Evolutionary conservation across 2,329 filamentous ascomycete species (phyloP).

Genomic region (Alternaria dauci): DNA sequence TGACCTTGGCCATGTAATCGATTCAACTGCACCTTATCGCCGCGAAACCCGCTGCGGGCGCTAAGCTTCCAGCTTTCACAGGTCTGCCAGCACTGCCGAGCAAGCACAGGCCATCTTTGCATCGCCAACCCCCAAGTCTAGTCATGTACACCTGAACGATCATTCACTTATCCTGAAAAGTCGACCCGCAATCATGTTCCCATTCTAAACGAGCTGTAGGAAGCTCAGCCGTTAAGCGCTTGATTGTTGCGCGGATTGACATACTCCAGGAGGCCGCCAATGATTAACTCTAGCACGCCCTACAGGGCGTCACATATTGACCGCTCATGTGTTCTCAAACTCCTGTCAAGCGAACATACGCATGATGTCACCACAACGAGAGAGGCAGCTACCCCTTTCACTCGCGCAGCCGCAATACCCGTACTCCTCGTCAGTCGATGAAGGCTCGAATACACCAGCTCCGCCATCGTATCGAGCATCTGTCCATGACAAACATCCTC

Average conservation of each 20-base stretch:
- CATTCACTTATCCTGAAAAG: background rate
- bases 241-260: background rate
- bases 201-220: background rate
- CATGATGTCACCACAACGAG: background rate
- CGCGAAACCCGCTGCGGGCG: background rate
- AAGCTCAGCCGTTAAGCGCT: constrained; percentile 1
- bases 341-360: background rate
- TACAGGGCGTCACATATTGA: background rate
- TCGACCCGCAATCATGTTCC: background rate
- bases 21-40: background rate
- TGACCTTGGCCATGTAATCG: background rate
- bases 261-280: background rate
- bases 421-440: background rate
- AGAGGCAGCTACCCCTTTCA: background rate
- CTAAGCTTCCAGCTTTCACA: background rate
- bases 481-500: background rate
- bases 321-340: background rate
- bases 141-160: background rate
- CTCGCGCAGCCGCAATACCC: background rate
- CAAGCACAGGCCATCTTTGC: background rate
- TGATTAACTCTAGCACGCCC: background rate
- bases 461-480: background rate
- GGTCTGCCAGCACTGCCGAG: background rate
- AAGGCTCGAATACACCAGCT: background rate
- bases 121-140: background rate